Base-by-base conservation (phyloP, 169 alveolate species). In the Eimeria maxima region DNA sequence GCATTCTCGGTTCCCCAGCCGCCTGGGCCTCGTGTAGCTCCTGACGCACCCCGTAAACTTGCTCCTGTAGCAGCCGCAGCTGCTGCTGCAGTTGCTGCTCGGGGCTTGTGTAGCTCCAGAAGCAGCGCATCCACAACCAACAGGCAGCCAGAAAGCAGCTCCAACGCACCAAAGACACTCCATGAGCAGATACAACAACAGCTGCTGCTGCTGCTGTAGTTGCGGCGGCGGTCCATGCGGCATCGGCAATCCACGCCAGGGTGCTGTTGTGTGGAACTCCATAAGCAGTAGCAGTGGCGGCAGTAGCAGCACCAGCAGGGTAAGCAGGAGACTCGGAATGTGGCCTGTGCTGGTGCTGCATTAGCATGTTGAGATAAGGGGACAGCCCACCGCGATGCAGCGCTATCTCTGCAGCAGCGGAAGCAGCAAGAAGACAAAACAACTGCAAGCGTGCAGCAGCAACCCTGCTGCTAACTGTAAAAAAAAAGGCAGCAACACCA, bases 21-120 rank as follows among this genome's bases (percentile, higher is more conserved):
- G 60, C 89, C 44, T 78, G 89, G 27, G 63, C 89, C n/a, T 78
- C 67, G 33, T 38, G 89, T 65, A 78, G 89, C 89, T 78, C 89
- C 29, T 78, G 38, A 33, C 89, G 89, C 11, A 78, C 65, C 44
- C 65, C 22, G 18, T n/a, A 11, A 60, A 78, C 65, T 22, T 78
- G 89, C 89, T 78, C 67, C 67, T 78, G 89, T 65, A 78, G 60
- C 63, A 20, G 89, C 65, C 20, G 89, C 89, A 78, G 89, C 89
- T 78, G 89, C 65, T 78, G 89, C 89, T 78, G 89, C 60, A 78
- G 57, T 27, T 22, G 89, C 67, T 78, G 60, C 65, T 78, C 89
- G 8, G 89, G 89, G 89, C 89, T 78, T 8, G 67, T 78, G 89
- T 78, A 78, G 42, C 63, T n/a, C 33, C 20, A 38, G 33, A 78